phyloP scores from a whole-genome alignment of 1,284 basidiomycete genomes.

The Neonothopanus nambi region DNA sequence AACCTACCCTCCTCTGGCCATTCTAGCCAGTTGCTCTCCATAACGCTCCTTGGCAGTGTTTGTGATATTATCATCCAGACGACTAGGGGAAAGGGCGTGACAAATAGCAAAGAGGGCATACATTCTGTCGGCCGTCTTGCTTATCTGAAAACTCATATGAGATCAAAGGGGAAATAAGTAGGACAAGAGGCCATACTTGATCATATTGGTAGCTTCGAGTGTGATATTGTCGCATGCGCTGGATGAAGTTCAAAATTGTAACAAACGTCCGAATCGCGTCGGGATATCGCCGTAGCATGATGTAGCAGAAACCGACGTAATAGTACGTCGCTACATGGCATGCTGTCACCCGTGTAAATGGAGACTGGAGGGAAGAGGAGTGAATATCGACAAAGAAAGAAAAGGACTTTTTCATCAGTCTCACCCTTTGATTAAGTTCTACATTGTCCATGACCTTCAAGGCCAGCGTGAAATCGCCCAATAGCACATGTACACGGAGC shows the following conservation, averaged over 20 bases:
- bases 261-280: constrained; percentile 95
- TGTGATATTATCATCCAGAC: constrained; percentile 93
- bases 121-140: constrained; percentile 97
- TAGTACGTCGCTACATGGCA: constrained; percentile 95
- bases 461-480: constrained; percentile 95
- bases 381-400: background rate
- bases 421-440: constrained; percentile 84
- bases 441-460: constrained; percentile 95
- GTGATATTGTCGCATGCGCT: constrained; percentile 93
- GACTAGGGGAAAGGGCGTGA: constrained; percentile 86
- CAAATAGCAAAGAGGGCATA: constrained; percentile 94
- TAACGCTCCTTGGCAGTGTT: constrained; percentile 93
- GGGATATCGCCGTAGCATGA: constrained; percentile 92
- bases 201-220: constrained; percentile 96
- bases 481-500: constrained; percentile 91
- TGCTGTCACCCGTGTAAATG: constrained; percentile 89
- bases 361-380: constrained; percentile 48
- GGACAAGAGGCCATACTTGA: constrained; percentile 51
- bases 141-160: constrained; percentile 61
- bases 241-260: constrained; percentile 90
- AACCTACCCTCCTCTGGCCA: constrained; percentile 74
- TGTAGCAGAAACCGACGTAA: constrained; percentile 95
- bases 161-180: background rate
- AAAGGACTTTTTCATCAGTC: background rate
- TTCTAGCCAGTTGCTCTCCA: constrained; percentile 86